Percentiles rank a stretch among this genome's conserved stretches.
Conservation (phyloP, 352 stramenopile species). For the Phytopythium mirpurense region DNA sequence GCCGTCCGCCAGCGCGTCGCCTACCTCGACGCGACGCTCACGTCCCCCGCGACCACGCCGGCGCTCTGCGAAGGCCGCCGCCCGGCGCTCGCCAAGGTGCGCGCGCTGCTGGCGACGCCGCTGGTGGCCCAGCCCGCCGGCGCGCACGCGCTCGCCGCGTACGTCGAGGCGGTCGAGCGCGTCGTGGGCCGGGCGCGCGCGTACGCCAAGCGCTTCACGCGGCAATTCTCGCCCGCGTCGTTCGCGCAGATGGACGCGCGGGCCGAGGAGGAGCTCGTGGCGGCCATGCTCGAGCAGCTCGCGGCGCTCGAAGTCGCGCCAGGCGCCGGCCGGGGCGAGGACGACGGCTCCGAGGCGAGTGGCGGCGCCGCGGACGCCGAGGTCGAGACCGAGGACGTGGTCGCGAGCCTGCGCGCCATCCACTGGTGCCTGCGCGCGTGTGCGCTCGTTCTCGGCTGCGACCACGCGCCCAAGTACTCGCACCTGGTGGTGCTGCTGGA, state of each 20-base stretch:
- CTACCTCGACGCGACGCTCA: slow-evolving; percentile 57
- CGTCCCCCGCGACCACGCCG: slow-evolving; percentile 21
- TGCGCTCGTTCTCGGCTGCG: slow-evolving; percentile 44
- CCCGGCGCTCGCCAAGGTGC: slow-evolving; percentile 41
- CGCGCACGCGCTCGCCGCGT: slow-evolving; percentile 43
- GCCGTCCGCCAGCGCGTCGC: slow-evolving; percentile 61
- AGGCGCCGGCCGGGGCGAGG: slow-evolving; percentile 11
- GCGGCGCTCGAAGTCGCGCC: slow-evolving; percentile 53
- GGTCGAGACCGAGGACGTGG: slow-evolving; percentile 32
- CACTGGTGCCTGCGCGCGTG: slow-evolving; percentile 80
- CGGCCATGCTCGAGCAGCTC: slow-evolving; percentile 56
- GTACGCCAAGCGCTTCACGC: slow-evolving; percentile 40
- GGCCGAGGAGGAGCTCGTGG: slow-evolving; percentile 14
- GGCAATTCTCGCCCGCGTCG: slow-evolving; percentile 39
- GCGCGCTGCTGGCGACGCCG: slow-evolving; percentile 44
- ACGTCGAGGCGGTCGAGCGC: slow-evolving; percentile 39
- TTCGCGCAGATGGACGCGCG: slow-evolving; percentile 32
- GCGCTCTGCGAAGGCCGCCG: slow-evolving; percentile 30
- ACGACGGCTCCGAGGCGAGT: slow-evolving; percentile 32
- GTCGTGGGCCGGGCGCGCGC: slow-evolving; percentile 27
- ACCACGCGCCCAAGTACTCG: slow-evolving; percentile 50
- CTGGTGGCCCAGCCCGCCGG: slow-evolving; percentile 50
- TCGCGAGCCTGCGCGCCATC: slow-evolving; percentile 49
- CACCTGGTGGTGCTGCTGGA: slow-evolving; percentile 64
- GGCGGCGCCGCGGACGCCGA: slow-evolving; percentile 26